Percentiles rank a stretch among this genome's conserved stretches.
Conservation (phyloP, 805 yeast species). For the Candida orba region DNA sequence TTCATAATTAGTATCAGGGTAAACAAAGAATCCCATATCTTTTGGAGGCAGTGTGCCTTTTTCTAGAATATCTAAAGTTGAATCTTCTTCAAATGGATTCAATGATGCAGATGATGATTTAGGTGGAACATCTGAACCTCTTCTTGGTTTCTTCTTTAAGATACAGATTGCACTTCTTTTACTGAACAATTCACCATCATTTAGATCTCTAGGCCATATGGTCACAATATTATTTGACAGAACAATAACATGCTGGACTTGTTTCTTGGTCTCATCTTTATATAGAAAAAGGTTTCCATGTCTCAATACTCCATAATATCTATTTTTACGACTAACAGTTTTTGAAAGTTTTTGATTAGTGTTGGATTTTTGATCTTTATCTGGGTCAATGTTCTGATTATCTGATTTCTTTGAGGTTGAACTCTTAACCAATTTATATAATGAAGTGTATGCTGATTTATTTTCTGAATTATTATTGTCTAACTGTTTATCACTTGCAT, state of each 20-base stretch:
- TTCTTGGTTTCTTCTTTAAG: conserved; percentile 37
- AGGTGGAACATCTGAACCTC: conserved; percentile 26
- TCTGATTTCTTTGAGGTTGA: conserved; percentile 14
- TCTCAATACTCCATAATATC: conserved; percentile 63
- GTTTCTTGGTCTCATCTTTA: conserved; percentile 55
- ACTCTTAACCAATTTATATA: conserved; percentile 47
- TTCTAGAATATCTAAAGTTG: conserved; percentile 20
- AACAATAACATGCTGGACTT: conserved; percentile 73
- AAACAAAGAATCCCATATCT: conserved; percentile 46
- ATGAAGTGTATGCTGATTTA: conserved; percentile 53
- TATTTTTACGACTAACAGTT: conserved; percentile 43
- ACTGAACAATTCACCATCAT: conserved; percentile 75
- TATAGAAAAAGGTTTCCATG: conserved; percentile 89
- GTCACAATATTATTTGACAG: conserved; percentile 62
- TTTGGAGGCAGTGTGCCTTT: conserved; percentile 24
- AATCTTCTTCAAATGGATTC: conserved; percentile 5
- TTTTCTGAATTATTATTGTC: conserved; percentile 19
- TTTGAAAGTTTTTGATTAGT: conserved; percentile 23
- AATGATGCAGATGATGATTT: conserved; percentile 24
- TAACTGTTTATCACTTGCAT: conserved; percentile 30
- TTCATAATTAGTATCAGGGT: conserved; percentile 68
- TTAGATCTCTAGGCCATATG: conserved; percentile 75
- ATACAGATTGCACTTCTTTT: conserved; percentile 75
- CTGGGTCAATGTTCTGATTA: conserved; percentile 5
- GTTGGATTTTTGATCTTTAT: conserved; percentile 4